A percentile compares a stretch with the other conserved stretches of the same genome.
Conservation (phyloP, 441 rosid species). For the Cnidoscolus chayamansa region DNA sequence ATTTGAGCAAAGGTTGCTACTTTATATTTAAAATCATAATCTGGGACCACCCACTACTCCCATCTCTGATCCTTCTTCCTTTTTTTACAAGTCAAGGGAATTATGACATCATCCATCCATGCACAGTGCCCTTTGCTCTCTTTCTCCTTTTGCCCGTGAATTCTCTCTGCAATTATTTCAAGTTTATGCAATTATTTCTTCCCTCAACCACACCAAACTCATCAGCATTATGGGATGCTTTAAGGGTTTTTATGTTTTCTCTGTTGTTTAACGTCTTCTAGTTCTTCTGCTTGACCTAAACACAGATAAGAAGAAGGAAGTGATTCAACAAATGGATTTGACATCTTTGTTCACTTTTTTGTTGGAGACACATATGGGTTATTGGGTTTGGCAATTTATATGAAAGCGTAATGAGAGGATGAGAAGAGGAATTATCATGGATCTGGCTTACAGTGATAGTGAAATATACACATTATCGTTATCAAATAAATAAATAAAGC, state of each 20-base stretch:
- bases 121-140: neutral
- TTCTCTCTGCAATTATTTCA: too few species aligned
- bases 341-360: neutral
- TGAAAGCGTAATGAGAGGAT: constrained; percentile 6
- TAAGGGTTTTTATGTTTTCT: too few species aligned
- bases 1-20: neutral
- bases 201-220: too few species aligned
- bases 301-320: constrained; percentile 5
- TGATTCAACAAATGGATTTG: constrained; percentile 11
- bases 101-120: neutral
- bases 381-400: constrained; percentile 16
- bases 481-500: neutral
- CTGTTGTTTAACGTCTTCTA: too few species aligned
- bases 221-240: too few species aligned
- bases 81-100: neutral
- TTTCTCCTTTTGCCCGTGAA: neutral
- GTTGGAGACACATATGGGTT: neutral
- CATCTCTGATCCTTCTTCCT: neutral
- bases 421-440: neutral
- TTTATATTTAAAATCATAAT: neutral
- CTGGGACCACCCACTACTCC: constrained; percentile 17
- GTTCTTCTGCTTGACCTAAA: too few species aligned
- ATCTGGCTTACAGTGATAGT: neutral
- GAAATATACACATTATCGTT: neutral
- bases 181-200: too few species aligned